Percentiles rank a stretch among this genome's conserved stretches.
Evolutionary conservation across 805 yeast species (phyloP).

Genomic region (Peterozyma xylosa): DNA sequence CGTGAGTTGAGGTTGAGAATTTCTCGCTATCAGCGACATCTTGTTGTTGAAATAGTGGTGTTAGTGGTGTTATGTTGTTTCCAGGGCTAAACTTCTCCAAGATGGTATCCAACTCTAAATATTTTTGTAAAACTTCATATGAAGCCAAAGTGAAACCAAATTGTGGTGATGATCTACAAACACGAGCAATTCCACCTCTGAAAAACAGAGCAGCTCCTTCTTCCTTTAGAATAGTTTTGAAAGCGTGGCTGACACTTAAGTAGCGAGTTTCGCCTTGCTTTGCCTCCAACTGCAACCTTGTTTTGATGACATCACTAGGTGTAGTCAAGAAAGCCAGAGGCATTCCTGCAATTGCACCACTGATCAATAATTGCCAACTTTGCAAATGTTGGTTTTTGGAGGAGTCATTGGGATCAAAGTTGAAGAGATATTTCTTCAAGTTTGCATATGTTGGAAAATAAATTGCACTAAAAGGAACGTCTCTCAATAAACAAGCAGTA

Average conservation of each 20-base stretch:
- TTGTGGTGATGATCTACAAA: slow-evolving; percentile 92
- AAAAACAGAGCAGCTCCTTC: slow-evolving; percentile 85
- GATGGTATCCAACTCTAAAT: slow-evolving; percentile 24
- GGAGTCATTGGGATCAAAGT: slow-evolving; percentile 68
- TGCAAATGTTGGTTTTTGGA: slow-evolving; percentile 52
- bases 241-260: slow-evolving; percentile 73
- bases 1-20: too few relatives aligned
- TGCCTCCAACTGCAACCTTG: slow-evolving; percentile 83
- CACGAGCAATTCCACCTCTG: slow-evolving; percentile 95
- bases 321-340: slow-evolving; percentile 97
- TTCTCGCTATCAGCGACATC: too few relatives aligned
- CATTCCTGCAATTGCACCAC: slow-evolving; percentile 96
- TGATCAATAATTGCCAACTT: slow-evolving; percentile 74
- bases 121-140: slow-evolving; percentile 78
- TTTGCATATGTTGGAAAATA: slow-evolving; percentile 97
- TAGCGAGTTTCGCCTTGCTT: slow-evolving; percentile 73
- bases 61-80: too few relatives aligned
- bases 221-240: slow-evolving; percentile 61
- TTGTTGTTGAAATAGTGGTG: too few relatives aligned
- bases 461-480: slow-evolving; percentile 94
- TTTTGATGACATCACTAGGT: slow-evolving; percentile 94
- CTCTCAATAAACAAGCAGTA: slow-evolving; percentile 83
- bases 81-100: too few relatives aligned
- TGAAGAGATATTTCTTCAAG: slow-evolving; percentile 72
- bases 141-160: slow-evolving; percentile 98